Conservation (phyloP, 768 basidiomycete species). For the Lentinula detonsa region DNA sequence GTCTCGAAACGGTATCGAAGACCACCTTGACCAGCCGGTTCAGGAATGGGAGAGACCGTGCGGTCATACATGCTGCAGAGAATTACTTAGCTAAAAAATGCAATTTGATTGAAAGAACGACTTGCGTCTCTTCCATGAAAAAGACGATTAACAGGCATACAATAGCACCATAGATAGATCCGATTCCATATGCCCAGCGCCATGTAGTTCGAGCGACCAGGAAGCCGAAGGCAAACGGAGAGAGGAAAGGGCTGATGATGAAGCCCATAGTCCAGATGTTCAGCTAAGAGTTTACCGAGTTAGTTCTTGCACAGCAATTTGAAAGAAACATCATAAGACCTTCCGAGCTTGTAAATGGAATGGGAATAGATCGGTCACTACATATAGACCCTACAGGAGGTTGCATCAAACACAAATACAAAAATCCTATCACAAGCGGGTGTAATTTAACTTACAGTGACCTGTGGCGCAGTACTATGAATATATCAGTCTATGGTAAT, state of each 20-base stretch:
- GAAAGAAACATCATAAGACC: conserved; percentile 23
- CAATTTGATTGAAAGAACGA: not conserved
- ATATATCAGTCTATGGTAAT: not conserved
- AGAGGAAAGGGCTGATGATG: conserved; percentile 57
- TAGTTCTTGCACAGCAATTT: not conserved
- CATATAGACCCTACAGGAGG: conserved; percentile 42
- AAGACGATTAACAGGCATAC: conserved; percentile 53
- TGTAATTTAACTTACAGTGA: conserved; percentile 33
- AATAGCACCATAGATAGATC: conserved; percentile 48
- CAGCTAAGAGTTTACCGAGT: conserved; percentile 29
- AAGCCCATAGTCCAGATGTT: conserved; percentile 74
- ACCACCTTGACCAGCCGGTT: conserved; percentile 23
- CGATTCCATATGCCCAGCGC: conserved; percentile 67
- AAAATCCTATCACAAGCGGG: not conserved
- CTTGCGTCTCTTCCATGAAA: conserved; percentile 64
- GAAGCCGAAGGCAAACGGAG: conserved; percentile 66
- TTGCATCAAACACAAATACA: not conserved
- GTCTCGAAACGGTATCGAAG: conserved; percentile 51
- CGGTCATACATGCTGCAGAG: conserved; percentile 56
- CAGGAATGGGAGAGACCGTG: conserved; percentile 42
- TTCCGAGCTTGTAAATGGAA: conserved; percentile 67
- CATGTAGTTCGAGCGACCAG: conserved; percentile 53
- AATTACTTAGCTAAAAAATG: not conserved
- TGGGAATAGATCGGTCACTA: conserved; percentile 59
- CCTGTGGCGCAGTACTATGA: conserved; percentile 52